Percentiles rank a stretch among this genome's conserved stretches.
Conservation (phyloP, 495 filamentous ascomycete species). For the Pyrenula massariospora region DNA sequence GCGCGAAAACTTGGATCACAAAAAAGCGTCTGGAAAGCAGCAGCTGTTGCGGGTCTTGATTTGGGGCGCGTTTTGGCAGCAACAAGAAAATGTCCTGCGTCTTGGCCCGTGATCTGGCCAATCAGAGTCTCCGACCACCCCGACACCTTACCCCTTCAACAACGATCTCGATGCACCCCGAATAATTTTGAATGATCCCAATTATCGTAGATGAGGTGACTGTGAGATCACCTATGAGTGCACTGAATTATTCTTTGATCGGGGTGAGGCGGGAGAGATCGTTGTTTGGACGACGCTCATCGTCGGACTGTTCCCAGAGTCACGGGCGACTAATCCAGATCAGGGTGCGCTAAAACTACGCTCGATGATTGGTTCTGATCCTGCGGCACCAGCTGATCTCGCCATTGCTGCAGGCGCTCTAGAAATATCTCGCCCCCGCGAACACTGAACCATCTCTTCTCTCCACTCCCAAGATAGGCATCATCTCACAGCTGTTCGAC, state of each 20-base stretch:
- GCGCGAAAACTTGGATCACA: background rate
- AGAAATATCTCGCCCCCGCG: conserved; percentile 36
- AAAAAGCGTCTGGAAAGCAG: conserved; percentile 22
- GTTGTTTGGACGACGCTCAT: background rate
- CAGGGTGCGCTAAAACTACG: conserved; percentile 14
- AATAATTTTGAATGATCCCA: background rate
- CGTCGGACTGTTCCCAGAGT: background rate
- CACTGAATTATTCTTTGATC: background rate
- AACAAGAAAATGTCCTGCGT: conserved; percentile 21
- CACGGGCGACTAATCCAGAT: conserved; percentile 7
- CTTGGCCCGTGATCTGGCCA: conserved; percentile 13
- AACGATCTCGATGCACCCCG: background rate
- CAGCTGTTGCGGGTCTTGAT: conserved; percentile 7
- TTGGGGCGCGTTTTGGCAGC: conserved; percentile 20
- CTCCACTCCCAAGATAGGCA: conserved; percentile 26
- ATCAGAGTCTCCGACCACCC: conserved; percentile 29
- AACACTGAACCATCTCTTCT: conserved; percentile 20
- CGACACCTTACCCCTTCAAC: conserved; percentile 18
- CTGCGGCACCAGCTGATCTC: conserved; percentile 19
- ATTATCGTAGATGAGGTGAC: background rate
- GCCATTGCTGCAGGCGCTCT: conserved; percentile 18
- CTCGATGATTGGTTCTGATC: conserved; percentile 28
- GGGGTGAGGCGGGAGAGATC: conserved; percentile 7
- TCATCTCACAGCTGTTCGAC: conserved; percentile 14
- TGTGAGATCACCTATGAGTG: background rate